Evolutionary conservation across 2,329 filamentous ascomycete species (phyloP), one percentile per base, ranked within the genome.

Genomic region (Calonectria montana): DNA sequence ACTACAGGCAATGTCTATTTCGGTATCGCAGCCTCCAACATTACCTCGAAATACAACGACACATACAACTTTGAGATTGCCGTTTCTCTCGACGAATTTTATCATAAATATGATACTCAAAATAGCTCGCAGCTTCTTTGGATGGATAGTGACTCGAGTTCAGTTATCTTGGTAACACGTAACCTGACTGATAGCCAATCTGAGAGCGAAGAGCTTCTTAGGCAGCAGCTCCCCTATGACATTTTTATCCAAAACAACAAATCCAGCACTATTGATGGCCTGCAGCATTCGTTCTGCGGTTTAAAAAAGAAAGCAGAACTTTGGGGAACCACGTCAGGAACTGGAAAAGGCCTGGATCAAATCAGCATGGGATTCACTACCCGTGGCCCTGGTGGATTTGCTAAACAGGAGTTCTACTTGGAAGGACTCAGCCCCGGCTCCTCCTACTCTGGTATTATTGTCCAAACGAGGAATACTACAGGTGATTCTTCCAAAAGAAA

Each of bases 321-420:
- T 69, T 87, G 87, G 57, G 88, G 89, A 6, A 90, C 88, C 31
- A 76, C 71, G 2, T 37, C 79, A 2, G 88, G 88, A 45, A 85
- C 90, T 72, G 87, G 88, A 67, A 86, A 85, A 55, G 81, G 83
- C 23, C 81, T 84, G 35, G 85, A 82, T 71, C 82, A 87, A 61
- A 87, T 91, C 35, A 86, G 84, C 16, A 91, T 89, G 53, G 87
- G 89, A 45, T 94, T 97, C 87, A 96, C 92, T 2, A 91, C 87
- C 31, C 89, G 91, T 37, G 94, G 91, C 4, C 84, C 88, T 1
- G 91, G 91, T 4, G 90, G 90, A 63, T 87, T 92, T 71, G 94
- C 94, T 1, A 96, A 95, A 81, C 93, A 97, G 81, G 95, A 98
- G 79, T 98, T 99, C 81, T 95, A 96, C 77, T 88, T 98, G 59